These are phyloP conservation scores for Pinus tabuliformis DNA, from an alignment of 75 land plant genomes.

Conservation along the genomic window DNA sequence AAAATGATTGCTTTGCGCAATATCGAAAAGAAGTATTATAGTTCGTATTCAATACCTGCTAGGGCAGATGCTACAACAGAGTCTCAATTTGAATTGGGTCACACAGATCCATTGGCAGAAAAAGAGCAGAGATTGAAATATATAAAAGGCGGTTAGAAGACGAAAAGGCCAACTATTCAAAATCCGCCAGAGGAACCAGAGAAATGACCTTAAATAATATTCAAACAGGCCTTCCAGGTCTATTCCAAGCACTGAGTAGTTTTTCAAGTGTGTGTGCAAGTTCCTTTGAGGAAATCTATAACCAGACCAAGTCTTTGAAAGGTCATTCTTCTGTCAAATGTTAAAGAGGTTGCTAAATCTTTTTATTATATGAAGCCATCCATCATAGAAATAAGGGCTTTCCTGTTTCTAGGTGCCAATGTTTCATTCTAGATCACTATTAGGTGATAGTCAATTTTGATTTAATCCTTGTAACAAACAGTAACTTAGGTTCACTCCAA, in stretches of 20 bases:
- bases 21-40: no score
- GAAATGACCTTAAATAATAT: no score
- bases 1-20: no score
- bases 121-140: no score
- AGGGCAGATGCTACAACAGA: no score
- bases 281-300: constrained; percentile 45
- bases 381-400: constrained; percentile 8
- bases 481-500: neutral
- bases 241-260: constrained; percentile 80
- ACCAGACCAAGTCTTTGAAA: constrained; percentile 26
- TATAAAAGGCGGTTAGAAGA: no score
- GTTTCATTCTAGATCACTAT: neutral
- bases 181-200: no score
- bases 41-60: no score
- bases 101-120: no score
- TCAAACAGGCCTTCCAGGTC: no score
- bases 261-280: constrained; percentile 65
- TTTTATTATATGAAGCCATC: constrained; percentile 1
- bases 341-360: neutral
- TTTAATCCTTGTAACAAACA: constrained; percentile 4
- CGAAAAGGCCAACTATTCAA: no score
- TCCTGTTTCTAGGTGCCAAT: neutral
- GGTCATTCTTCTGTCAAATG: neutral
- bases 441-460: constrained; percentile 11
- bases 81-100: no score